Percentiles rank a stretch among this genome's conserved stretches.
Conservation (phyloP, 257 asterid genomes). For the Verbena officinalis region DNA sequence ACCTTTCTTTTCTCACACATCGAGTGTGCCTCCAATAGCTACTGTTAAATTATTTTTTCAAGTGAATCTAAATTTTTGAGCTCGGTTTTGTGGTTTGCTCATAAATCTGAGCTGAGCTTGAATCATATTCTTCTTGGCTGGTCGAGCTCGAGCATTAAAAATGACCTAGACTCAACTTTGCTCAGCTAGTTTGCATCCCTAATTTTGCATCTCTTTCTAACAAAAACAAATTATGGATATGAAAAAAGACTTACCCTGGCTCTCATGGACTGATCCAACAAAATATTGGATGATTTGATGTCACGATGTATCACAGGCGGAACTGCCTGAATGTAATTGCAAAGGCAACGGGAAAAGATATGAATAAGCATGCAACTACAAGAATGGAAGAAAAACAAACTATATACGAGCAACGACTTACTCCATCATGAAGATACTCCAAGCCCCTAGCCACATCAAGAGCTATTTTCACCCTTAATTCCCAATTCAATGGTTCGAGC, state of each 20-base stretch:
- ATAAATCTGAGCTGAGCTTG: no score
- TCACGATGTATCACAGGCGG: constrained; percentile 95
- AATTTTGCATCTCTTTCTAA: constrained; percentile 9
- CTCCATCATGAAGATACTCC: constrained; percentile 99
- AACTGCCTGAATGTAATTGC: constrained; percentile 70
- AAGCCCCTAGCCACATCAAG: constrained; percentile 96
- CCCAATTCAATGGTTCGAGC: constrained; percentile 70
- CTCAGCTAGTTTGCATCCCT: no score
- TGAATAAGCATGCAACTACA: constrained; percentile 10
- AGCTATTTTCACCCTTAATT: constrained; percentile 78
- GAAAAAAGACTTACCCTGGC: constrained; percentile 67
- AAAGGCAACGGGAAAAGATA: constrained; percentile 21
- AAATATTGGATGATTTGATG: constrained; percentile 88
- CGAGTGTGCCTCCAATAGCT: no score
- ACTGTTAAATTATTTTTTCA: no score
- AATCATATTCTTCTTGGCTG: no score
- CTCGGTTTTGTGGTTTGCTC: no score
- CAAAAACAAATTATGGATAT: constrained; percentile 18
- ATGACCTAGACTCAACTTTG: no score
- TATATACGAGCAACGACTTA: no score
- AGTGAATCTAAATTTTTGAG: no score
- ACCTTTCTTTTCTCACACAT: no score
- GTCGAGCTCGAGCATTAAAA: no score
- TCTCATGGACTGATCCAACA: constrained; percentile 88
- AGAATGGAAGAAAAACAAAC: not conserved